phyloP scores from a whole-genome alignment of 768 basidiomycete genomes.

The Tylopilus felleus region DNA sequence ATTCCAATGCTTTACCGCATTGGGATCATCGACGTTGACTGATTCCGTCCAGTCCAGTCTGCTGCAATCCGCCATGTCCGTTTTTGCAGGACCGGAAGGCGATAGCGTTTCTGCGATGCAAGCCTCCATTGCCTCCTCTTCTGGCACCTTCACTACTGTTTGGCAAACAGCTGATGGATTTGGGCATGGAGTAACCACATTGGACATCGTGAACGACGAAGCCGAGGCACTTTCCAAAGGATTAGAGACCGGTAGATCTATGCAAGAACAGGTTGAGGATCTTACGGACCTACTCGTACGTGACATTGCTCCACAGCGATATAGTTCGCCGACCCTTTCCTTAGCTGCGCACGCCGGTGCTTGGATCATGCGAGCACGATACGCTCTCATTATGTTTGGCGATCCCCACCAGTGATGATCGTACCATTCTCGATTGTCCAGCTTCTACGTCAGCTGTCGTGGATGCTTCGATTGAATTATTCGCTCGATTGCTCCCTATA shows the following conservation, averaged over 20 bases:
- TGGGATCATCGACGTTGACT: slow-evolving; percentile 76
- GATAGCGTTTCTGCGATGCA: slow-evolving; percentile 83
- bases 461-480: slow-evolving; percentile 86
- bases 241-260: slow-evolving; percentile 42
- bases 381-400: slow-evolving; percentile 65
- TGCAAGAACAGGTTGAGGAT: slow-evolving; percentile 78
- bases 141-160: slow-evolving; percentile 77
- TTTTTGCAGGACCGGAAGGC: slow-evolving; percentile 86
- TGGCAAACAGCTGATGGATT: slow-evolving; percentile 90
- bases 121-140: slow-evolving; percentile 84
- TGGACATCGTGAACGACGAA: slow-evolving; percentile 50
- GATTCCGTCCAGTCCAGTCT: slow-evolving; percentile 80
- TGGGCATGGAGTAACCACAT: slow-evolving; percentile 83
- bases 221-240: slow-evolving; percentile 23
- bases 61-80: slow-evolving; percentile 72
- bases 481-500: slow-evolving; percentile 70
- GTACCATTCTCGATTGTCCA: slow-evolving; percentile 55
- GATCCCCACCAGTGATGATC: slow-evolving; percentile 42
- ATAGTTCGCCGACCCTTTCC: neutral
- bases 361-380: slow-evolving; percentile 86
- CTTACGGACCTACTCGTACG: slow-evolving; percentile 75
- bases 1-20: slow-evolving; percentile 82
- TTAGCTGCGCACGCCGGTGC: slow-evolving; percentile 60
- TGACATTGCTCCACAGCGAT: neutral
- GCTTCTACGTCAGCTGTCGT: slow-evolving; percentile 81